Conservation (phyloP, 345 rosid species). For the Reutealis trisperma region DNA sequence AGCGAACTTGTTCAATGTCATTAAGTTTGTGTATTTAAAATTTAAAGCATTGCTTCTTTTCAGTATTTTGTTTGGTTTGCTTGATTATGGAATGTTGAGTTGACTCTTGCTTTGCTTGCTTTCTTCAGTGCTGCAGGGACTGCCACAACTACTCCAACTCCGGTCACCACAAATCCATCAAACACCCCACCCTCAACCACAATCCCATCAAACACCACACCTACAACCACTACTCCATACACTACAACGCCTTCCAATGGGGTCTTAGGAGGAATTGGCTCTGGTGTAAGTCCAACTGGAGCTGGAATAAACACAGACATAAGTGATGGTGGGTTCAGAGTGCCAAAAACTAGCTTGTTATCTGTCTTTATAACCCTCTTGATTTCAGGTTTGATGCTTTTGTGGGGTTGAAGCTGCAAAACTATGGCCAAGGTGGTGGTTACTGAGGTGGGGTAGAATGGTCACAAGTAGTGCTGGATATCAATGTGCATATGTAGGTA, state of each 20-base stretch:
- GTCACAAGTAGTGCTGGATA: conserved; percentile 21
- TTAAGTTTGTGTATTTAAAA: not conserved
- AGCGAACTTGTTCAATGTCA: not conserved
- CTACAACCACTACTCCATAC: conserved; percentile 28
- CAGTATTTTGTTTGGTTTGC: not conserved
- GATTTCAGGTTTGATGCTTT: conserved; percentile 32
- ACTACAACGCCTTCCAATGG: conserved; percentile 45
- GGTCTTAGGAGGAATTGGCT: conserved; percentile 50
- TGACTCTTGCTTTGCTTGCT: not conserved
- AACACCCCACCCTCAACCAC: conserved; percentile 34
- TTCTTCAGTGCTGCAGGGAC: conserved; percentile 27
- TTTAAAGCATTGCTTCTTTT: not conserved
- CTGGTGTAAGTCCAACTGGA: conserved; percentile 45
- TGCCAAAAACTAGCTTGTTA: conserved; percentile 6
- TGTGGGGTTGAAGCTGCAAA: conserved; percentile 30
- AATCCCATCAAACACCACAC: conserved; percentile 27
- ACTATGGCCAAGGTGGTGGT: not conserved
- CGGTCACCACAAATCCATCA: conserved; percentile 23
- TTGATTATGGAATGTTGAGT: not conserved
- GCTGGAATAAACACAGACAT: conserved; percentile 47
- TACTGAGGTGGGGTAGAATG: conserved; percentile 20
- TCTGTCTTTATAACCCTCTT: conserved; percentile 10
- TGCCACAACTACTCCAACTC: conserved; percentile 24
- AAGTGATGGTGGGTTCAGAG: conserved; percentile 31
- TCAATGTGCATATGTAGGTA: conserved; percentile 27